Evolutionary conservation across 176 grass and related monocot species (phyloP), one percentile per base, ranked within the genome.

Genomic region (Tillandsia leiboldiana): DNA sequence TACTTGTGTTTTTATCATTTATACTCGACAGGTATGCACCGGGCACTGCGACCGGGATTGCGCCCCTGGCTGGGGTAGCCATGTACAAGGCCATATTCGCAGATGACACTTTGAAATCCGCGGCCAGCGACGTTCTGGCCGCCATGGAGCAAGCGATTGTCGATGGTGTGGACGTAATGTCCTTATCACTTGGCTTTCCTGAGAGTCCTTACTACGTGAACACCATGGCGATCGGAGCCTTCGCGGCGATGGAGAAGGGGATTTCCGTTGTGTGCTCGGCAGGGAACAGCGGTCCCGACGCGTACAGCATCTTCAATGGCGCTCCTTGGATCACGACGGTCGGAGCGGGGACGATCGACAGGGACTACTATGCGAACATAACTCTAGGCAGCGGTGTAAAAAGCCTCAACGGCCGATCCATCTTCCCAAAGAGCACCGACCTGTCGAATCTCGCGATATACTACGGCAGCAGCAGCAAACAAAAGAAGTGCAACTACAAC

Each of bases 301-400:
- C 71, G 15, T 83, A 83, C 75, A 81, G 75, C 2, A 6, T 91
- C 88, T 15, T 75, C 63, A 91, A 91, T 68, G 74, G 79, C 53
- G 88, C 88, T 12, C 88, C 84, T 0, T 87, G 88, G 88, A 83
- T 91, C 81, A 76, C 88, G 0, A 91, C 88, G 56, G 81, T 91
- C 68, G 88, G 88, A 6, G 88, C 88, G 3, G 33, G 81, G 0
- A 87, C 27, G 49, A 63, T 96, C 64, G 85, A 96, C 76, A 53
- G 87, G 47, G 79, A 74, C 12, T 91, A 87, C 78, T 75, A 77
- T 8, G 82, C 91, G 0, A 75, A 77, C 51, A 58, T 91, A 66
- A 83, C 83, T 50, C 81, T 83, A 26, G 92, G 83, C 52, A 13
- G 74, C 65, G 75, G 65, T 23, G 14, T 26, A 2, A 79, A 23